Evolutionary conservation across 2,329 filamentous ascomycete species (phyloP).

Genomic region (Cytospora paraplurivora): DNA sequence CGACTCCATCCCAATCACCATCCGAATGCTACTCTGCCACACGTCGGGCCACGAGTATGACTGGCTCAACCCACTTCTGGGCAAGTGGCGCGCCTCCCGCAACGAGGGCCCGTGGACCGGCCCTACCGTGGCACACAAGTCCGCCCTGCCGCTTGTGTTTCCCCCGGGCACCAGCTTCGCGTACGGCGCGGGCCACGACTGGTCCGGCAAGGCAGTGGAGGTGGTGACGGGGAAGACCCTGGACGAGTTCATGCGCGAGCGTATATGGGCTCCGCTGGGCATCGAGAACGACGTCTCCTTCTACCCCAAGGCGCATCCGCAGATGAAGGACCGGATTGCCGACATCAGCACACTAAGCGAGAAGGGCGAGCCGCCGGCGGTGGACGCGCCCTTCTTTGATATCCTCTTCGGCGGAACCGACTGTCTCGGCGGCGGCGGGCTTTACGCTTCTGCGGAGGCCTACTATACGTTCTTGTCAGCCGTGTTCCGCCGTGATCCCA

Average conservation of each 20-base stretch:
- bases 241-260: conserved; percentile 32
- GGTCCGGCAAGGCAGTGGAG: conserved; percentile 36
- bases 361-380: conserved; percentile 31
- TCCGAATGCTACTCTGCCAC: conserved; percentile 51
- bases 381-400: conserved; percentile 30
- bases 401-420: conserved; percentile 29
- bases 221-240: conserved; percentile 30
- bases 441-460: conserved; percentile 29
- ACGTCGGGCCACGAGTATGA: conserved; percentile 48
- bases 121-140: conserved; percentile 29
- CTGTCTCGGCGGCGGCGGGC: conserved; percentile 33
- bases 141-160: conserved; percentile 35
- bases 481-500: conserved; percentile 32
- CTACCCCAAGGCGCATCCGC: conserved; percentile 32
- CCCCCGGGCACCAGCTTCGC: conserved; percentile 36
- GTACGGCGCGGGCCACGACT: conserved; percentile 37
- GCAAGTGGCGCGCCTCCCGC: conserved; percentile 34
- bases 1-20: conserved; percentile 42
- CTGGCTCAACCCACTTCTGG: conserved; percentile 34
- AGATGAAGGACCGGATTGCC: conserved; percentile 32
- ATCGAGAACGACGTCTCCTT: conserved; percentile 32
- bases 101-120: conserved; percentile 29
- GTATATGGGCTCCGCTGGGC: conserved; percentile 32
- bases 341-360: conserved; percentile 31
- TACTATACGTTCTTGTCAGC: conserved; percentile 35